Conservation (phyloP, 1,139 yeast genomes). For the Protomyces lactucae-debilis region DNA sequence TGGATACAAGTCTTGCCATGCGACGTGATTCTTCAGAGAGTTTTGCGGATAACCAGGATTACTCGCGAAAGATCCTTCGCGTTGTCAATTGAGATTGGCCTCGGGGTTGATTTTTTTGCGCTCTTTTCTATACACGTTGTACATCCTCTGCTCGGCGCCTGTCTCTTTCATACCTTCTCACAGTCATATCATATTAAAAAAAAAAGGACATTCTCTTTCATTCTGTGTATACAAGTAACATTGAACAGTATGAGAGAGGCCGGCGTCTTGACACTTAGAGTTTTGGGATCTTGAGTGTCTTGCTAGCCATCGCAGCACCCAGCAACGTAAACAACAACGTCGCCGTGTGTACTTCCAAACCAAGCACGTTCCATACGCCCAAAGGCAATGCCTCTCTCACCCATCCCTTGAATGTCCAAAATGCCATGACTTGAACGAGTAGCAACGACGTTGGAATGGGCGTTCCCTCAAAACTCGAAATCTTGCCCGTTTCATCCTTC, state of each 20-base stretch:
- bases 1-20: conserved; percentile 65
- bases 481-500: conserved; percentile 76
- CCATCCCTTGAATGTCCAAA: conserved; percentile 47
- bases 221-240: not conserved
- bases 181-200: not conserved
- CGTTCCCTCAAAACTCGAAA: conserved; percentile 83
- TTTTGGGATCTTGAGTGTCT: conserved; percentile 85
- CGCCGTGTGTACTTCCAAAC: conserved; percentile 70
- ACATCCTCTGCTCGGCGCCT: not conserved
- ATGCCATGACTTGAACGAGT: conserved; percentile 69
- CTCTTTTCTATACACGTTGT: not conserved
- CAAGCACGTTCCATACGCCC: conserved; percentile 54
- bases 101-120: too few relatives aligned
- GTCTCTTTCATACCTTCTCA: not conserved
- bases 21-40: conserved; percentile 70
- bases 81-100: conserved; percentile 39
- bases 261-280: not conserved
- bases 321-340: conserved; percentile 62
- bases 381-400: conserved; percentile 53
- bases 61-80: conserved; percentile 63
- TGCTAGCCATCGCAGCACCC: conserved; percentile 89
- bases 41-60: conserved; percentile 73
- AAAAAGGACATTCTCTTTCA: not conserved
- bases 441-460: conserved; percentile 87
- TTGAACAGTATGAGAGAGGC: not conserved